These are phyloP conservation scores for Neocatenulostroma microsporum DNA, from an alignment of 2,329 filamentous ascomycete genomes.

Conservation along the genomic window DNA sequence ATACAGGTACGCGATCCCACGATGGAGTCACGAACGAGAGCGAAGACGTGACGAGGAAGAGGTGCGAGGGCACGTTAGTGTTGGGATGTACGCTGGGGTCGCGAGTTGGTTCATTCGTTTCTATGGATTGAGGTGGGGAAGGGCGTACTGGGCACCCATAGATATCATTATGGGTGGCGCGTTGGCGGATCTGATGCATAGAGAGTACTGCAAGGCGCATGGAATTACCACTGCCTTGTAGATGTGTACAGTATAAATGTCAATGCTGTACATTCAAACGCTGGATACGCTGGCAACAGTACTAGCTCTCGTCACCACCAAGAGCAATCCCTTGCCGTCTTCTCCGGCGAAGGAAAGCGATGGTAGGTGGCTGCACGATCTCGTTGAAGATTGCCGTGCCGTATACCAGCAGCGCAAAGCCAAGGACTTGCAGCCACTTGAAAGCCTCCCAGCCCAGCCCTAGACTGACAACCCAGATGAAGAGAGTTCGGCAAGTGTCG, in stretches of 20 bases:
- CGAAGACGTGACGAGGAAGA: constrained; percentile 24
- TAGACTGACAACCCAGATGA: constrained; percentile 95
- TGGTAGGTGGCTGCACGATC: constrained; percentile 66
- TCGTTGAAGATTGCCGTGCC: constrained; percentile 97
- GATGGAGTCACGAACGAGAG: constrained; percentile 26
- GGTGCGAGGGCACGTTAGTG: constrained; percentile 24
- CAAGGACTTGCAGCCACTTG: constrained; percentile 90
- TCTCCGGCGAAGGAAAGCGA: constrained; percentile 24
- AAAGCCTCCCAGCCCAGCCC: constrained; percentile 94
- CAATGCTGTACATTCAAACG: not conserved
- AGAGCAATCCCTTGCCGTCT: constrained; percentile 12
- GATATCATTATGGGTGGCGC: constrained; percentile 26
- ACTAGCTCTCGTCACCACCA: constrained; percentile 1
- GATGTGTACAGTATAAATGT: not conserved
- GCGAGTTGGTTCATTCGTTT: constrained; percentile 18
- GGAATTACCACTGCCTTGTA: constrained; percentile 4
- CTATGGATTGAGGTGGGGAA: constrained; percentile 17
- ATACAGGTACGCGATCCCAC: constrained; percentile 24
- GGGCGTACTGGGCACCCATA: constrained; percentile 22
- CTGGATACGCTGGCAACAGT: no score
- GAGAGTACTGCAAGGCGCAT: constrained; percentile 28
- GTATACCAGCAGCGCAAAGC: constrained; percentile 85
- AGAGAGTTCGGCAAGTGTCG: constrained; percentile 92
- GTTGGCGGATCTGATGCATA: constrained; percentile 24
- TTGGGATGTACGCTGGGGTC: constrained; percentile 22